Percentiles rank a stretch among this genome's conserved stretches.
These are phyloP conservation scores for Rhytidhysteron rufulum DNA, from an alignment of 2,329 filamentous ascomycete genomes.

Conservation along the genomic window DNA sequence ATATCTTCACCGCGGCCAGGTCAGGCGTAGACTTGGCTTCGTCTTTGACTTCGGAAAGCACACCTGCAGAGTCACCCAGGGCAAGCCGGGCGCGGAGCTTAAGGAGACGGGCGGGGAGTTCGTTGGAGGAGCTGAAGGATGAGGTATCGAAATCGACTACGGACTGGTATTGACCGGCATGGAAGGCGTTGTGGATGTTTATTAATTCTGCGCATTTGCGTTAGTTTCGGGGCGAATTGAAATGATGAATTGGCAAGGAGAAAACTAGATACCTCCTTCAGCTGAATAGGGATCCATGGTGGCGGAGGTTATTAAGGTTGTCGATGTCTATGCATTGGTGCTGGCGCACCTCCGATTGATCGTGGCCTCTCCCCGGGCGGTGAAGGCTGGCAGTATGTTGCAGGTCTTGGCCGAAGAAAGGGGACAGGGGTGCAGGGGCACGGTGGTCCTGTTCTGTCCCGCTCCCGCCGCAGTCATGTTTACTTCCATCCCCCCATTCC, in stretches of 20 bases:
- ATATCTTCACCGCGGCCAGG: conserved; percentile 69
- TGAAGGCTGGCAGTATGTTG: too few species aligned
- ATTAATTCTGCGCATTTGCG: conserved; percentile 54
- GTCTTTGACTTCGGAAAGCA: conserved; percentile 64
- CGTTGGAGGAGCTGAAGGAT: conserved; percentile 74
- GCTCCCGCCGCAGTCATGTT: too few species aligned
- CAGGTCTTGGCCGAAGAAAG: too few species aligned
- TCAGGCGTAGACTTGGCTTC: conserved; percentile 60
- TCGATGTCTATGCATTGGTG: too few species aligned
- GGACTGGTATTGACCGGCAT: conserved; percentile 77
- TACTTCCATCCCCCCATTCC: too few species aligned
- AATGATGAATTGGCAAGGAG: conserved; percentile 1
- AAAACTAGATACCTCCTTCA: conserved; percentile 52
- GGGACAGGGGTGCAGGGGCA: too few species aligned
- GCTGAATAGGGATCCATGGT: conserved; percentile 62
- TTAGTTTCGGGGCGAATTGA: too few species aligned
- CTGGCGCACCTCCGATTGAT: too few species aligned
- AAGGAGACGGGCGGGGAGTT: conserved; percentile 70
- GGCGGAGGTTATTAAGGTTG: conserved; percentile 1
- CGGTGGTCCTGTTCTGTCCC: too few species aligned
- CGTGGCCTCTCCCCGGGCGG: too few species aligned
- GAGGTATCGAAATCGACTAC: conserved; percentile 83
- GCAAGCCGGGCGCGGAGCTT: conserved; percentile 79
- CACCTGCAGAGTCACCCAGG: conserved; percentile 71
- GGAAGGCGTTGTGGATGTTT: conserved; percentile 64